A percentile compares a stretch with the other conserved stretches of the same genome.
Evolutionary conservation across 208 protist species (phyloP).

Genomic region (Herpetomonas samuelpessoai): DNA sequence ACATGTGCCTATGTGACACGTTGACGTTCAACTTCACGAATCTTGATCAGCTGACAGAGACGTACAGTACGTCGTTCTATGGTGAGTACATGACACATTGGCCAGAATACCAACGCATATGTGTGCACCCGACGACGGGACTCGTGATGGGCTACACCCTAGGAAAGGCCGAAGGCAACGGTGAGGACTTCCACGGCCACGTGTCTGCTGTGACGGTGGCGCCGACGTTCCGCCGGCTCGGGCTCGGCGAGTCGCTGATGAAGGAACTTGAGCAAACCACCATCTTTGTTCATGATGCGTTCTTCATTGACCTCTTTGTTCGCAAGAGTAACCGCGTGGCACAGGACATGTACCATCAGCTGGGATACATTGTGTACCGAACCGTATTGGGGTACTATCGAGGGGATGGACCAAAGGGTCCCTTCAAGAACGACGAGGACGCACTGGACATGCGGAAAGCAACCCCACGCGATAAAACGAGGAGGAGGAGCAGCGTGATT

Average conservation of each 20-base stretch:
- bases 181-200: slow-evolving; percentile 97
- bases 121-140: slow-evolving; percentile 84
- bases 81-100: slow-evolving; percentile 96
- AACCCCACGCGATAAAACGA: slow-evolving; percentile 86
- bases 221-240: slow-evolving; percentile 96
- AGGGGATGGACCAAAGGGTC: slow-evolving; percentile 52
- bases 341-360: slow-evolving; percentile 97
- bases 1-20: slow-evolving; percentile 93
- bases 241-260: slow-evolving; percentile 95
- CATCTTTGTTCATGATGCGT: slow-evolving; percentile 89
- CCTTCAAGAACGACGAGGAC: slow-evolving; percentile 80
- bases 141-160: slow-evolving; percentile 96
- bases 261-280: slow-evolving; percentile 91
- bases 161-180: slow-evolving; percentile 96
- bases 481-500: slow-evolving; percentile 70
- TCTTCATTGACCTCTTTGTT: slow-evolving; percentile 99
- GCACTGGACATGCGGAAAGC: slow-evolving; percentile 98
- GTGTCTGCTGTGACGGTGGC: slow-evolving; percentile 99
- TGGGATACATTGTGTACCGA: slow-evolving; percentile 98
- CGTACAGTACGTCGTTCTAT: slow-evolving; percentile 98
- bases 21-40: slow-evolving; percentile 97
- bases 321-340: slow-evolving; percentile 96
- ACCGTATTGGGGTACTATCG: slow-evolving; percentile 86
- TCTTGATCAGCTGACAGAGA: slow-evolving; percentile 97
- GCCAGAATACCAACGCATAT: slow-evolving; percentile 96